phyloP scores from a whole-genome alignment of 1,139 yeast species.

The Suhomyces bribrorum region DNA sequence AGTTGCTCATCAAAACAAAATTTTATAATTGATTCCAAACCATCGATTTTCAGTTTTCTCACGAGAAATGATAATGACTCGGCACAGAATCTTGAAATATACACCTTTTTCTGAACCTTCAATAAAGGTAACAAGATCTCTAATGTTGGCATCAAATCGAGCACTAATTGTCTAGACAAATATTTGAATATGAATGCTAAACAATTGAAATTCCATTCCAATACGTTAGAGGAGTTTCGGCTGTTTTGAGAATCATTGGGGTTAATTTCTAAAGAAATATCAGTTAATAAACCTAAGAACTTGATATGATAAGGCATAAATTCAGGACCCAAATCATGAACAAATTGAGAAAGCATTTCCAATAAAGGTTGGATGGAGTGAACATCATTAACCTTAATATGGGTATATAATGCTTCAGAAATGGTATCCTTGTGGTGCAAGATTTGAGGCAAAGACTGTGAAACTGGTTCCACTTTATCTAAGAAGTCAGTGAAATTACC shows the following conservation, averaged over 20 bases:
- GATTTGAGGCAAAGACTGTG: conserved; percentile 79
- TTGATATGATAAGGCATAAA: conserved; percentile 68
- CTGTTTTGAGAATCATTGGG: conserved; percentile 46
- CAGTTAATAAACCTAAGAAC: conserved; percentile 53
- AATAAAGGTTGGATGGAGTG: conserved; percentile 78
- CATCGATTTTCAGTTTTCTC: conserved; percentile 60
- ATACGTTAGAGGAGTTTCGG: conserved; percentile 57
- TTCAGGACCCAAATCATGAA: conserved; percentile 92
- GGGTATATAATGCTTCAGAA: conserved; percentile 52
- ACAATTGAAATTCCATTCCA: conserved; percentile 84
- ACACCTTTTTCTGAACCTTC: conserved; percentile 52
- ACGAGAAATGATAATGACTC: conserved; percentile 86
- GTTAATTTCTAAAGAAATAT: conserved; percentile 50
- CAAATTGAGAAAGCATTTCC: conserved; percentile 80
- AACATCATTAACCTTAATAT: conserved; percentile 59
- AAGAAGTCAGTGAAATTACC: conserved; percentile 67
- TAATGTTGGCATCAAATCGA: conserved; percentile 70
- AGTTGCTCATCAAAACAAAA: conserved; percentile 53
- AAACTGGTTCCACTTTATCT: conserved; percentile 52
- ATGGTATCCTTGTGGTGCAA: conserved; percentile 69
- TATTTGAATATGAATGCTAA: conserved; percentile 90
- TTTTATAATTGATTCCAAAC: conserved; percentile 48
- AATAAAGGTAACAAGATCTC: conserved; percentile 65
- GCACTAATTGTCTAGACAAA: conserved; percentile 60
- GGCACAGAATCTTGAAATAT: conserved; percentile 80